A percentile compares a stretch with the other conserved stretches of the same genome.
Conservation (phyloP, 1,284 basidiomycete species). For the Dichomitus squalens region DNA sequence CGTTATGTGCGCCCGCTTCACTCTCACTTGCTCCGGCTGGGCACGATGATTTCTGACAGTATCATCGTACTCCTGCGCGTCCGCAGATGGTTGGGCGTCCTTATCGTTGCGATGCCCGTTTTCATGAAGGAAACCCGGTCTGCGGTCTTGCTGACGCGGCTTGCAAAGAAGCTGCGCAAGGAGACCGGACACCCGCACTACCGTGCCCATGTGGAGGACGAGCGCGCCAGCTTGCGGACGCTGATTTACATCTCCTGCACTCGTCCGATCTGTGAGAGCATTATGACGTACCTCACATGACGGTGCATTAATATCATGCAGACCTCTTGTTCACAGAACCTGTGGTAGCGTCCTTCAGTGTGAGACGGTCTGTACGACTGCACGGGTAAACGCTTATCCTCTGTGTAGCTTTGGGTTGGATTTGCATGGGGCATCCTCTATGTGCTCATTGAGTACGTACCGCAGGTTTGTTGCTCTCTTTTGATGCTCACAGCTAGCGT, state of each 20-base stretch:
- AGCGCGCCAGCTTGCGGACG: constrained; percentile 53
- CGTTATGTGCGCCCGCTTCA: constrained; percentile 48
- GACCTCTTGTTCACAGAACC: constrained; percentile 76
- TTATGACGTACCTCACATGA: neutral
- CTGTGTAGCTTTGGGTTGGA: constrained; percentile 67
- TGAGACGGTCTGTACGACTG: constrained; percentile 28
- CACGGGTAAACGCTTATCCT: neutral
- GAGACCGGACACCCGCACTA: constrained; percentile 62
- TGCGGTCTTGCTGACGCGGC: constrained; percentile 59
- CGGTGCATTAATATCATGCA: constrained; percentile 25
- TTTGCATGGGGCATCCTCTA: constrained; percentile 82
- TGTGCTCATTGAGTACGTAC: constrained; percentile 61
- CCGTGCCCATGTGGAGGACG: constrained; percentile 65
- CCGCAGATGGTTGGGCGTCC: constrained; percentile 46
- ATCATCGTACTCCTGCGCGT: neutral
- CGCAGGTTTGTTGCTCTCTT: neutral
- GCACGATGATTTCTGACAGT: constrained; percentile 6
- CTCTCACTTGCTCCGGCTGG: neutral
- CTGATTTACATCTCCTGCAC: constrained; percentile 71
- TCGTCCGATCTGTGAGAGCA: constrained; percentile 61
- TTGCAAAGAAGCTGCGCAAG: constrained; percentile 62
- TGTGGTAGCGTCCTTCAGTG: constrained; percentile 74
- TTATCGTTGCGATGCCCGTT: constrained; percentile 46
- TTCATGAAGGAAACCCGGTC: constrained; percentile 67
- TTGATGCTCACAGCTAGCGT: neutral